Percentiles rank a stretch among this genome's conserved stretches.
These are phyloP conservation scores for Hypocreales sp. DNA, from an alignment of 2,329 filamentous ascomycete genomes.

Conservation along the genomic window DNA sequence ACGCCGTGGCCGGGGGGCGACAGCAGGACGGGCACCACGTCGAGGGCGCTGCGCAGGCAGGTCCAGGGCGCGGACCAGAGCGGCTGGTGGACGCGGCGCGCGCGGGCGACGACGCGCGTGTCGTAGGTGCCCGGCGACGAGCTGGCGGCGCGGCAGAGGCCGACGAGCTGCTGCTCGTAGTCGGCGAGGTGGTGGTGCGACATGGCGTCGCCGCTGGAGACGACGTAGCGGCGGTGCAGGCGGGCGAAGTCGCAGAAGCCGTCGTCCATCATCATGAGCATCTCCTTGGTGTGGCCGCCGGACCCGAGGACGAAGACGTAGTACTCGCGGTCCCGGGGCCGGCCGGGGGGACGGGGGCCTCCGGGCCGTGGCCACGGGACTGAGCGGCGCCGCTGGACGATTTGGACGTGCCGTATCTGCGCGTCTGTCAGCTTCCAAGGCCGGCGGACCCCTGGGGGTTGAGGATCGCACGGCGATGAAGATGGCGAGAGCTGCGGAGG, in stretches of 20 bases:
- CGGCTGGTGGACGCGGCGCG: conserved; percentile 69
- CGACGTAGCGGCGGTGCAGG: conserved; percentile 65
- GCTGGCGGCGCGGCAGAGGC: conserved; percentile 6
- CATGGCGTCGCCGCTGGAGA: conserved; percentile 57
- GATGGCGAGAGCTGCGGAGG: conserved; percentile 8
- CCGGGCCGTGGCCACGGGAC: conserved; percentile 3
- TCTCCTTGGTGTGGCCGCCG: conserved; percentile 89
- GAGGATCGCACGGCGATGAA: conserved; percentile 15
- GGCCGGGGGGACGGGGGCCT: no score
- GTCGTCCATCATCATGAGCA: conserved; percentile 66
- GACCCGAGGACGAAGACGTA: conserved; percentile 76
- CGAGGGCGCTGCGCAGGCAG: conserved; percentile 47
- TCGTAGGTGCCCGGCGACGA: conserved; percentile 36
- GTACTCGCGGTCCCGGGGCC: conserved; percentile 34
- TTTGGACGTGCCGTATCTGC: conserved; percentile 15
- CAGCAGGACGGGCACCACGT: conserved; percentile 42
- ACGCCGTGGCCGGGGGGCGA: conserved; percentile 12
- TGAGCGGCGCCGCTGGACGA: conserved; percentile 8
- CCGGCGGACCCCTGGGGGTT: background rate
- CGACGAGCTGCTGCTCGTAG: conserved; percentile 19
- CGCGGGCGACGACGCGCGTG: conserved; percentile 56
- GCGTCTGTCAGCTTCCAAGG: background rate
- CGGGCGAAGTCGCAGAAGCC: conserved; percentile 32
- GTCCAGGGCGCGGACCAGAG: conserved; percentile 58
- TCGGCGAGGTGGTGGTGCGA: conserved; percentile 54